Percentiles rank a stretch among this genome's conserved stretches.
phyloP scores from a whole-genome alignment of 768 basidiomycete genomes.

The Tricholoma hemisulphureum region DNA sequence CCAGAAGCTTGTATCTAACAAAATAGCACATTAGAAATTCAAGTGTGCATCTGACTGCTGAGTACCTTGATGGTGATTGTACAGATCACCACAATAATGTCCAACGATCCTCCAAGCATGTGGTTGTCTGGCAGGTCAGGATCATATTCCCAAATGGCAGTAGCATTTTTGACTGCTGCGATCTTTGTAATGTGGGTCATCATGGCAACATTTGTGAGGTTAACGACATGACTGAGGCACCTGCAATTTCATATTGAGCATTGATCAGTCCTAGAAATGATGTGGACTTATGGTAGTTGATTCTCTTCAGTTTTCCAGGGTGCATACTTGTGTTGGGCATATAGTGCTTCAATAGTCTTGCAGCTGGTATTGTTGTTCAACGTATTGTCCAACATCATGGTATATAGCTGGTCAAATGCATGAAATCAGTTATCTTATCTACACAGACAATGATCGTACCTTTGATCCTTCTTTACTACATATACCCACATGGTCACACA shows the following conservation, averaged over 20 bases:
- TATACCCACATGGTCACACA: slow-evolving; percentile 27
- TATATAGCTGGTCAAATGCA: too few relatives aligned
- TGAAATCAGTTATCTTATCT: too few relatives aligned
- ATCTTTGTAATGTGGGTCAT: slow-evolving; percentile 30
- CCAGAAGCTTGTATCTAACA: slow-evolving; percentile 23
- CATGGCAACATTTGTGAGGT: slow-evolving; percentile 24
- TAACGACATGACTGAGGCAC: slow-evolving; percentile 30
- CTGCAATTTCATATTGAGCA: slow-evolving; percentile 5
- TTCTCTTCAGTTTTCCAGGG: slow-evolving; percentile 16
- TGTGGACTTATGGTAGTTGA: slow-evolving; percentile 19
- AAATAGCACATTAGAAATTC: not conserved
- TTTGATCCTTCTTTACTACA: slow-evolving; percentile 13
- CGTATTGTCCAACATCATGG: slow-evolving; percentile 21
- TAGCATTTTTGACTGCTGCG: slow-evolving; percentile 20
- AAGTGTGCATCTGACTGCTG: not conserved
- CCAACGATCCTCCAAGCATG: slow-evolving; percentile 22
- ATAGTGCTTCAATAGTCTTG: slow-evolving; percentile 11
- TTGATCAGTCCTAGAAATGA: not conserved
- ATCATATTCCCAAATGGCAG: slow-evolving; percentile 35
- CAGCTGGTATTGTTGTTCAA: slow-evolving; percentile 23
- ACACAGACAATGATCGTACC: slow-evolving; percentile 11
- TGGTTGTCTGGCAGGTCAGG: slow-evolving; percentile 19
- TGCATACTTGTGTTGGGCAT: slow-evolving; percentile 1
- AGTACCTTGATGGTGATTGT: slow-evolving; percentile 31
- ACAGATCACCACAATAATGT: slow-evolving; percentile 27